Percentiles rank a stretch among this genome's conserved stretches.
phyloP scores from a whole-genome alignment of 768 basidiomycete genomes.

The Tricholoma saponaceum region DNA sequence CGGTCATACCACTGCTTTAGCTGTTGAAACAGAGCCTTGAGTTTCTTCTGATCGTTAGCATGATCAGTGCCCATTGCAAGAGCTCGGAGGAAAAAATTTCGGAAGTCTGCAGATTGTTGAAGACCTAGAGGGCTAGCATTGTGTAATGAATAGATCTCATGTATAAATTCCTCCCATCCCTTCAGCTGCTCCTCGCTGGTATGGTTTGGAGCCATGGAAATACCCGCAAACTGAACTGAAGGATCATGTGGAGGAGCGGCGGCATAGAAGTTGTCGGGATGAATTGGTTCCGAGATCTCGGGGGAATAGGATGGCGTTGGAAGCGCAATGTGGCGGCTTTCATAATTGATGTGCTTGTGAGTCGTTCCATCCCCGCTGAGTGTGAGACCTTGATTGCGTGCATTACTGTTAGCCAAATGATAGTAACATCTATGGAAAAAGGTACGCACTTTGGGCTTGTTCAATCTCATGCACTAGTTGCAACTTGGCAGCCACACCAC shows the following conservation, averaged over 20 bases:
- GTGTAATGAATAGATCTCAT: neutral
- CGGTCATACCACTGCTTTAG: constrained; percentile 10
- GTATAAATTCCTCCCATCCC: neutral
- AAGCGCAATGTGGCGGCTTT: constrained; percentile 6
- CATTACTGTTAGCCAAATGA: too few relatives aligned
- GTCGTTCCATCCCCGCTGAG: constrained; percentile 20
- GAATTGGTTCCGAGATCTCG: too few relatives aligned
- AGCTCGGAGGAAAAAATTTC: neutral
- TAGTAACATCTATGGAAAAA: too few relatives aligned
- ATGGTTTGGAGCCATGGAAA: constrained; percentile 17
- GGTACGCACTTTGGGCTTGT: neutral
- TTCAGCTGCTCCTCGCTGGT: constrained; percentile 19
- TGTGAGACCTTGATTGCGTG: constrained; percentile 5
- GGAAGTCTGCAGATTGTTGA: neutral
- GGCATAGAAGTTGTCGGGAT: too few relatives aligned
- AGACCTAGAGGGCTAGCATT: neutral
- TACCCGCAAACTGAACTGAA: too few relatives aligned
- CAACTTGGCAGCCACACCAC: constrained; percentile 12
- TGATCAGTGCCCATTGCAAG: constrained; percentile 23
- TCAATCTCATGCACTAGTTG: constrained; percentile 11
- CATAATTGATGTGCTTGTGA: constrained; percentile 14
- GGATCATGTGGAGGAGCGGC: too few relatives aligned
- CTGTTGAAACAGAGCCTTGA: constrained; percentile 6
- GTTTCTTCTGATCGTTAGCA: constrained; percentile 16
- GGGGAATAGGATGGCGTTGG: neutral